Percentiles rank a stretch among this genome's conserved stretches.
Evolutionary conservation across 2,329 filamentous ascomycete genomes (phyloP).

Genomic region (Lachnellula hyalina): DNA sequence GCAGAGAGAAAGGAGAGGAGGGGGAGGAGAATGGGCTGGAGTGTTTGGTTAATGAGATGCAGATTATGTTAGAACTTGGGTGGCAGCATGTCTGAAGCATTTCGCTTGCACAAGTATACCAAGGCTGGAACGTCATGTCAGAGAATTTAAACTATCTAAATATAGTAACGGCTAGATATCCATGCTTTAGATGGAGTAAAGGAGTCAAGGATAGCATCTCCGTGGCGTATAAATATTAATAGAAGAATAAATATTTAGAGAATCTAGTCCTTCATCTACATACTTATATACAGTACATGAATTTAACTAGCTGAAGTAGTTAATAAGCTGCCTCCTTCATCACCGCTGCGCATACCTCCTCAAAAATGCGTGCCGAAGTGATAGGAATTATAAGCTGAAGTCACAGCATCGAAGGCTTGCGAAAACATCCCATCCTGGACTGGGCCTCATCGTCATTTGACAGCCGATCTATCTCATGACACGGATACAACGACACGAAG

Average conservation of each 20-base stretch:
- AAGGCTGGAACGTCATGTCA: neutral
- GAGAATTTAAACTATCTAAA: neutral
- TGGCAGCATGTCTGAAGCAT: slow-evolving; percentile 45
- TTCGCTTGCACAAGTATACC: neutral
- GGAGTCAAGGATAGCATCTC: no score
- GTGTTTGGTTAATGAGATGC: slow-evolving; percentile 58
- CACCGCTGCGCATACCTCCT: no score
- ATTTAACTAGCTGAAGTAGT: no score
- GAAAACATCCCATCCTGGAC: neutral
- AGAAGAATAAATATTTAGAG: no score
- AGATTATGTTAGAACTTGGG: slow-evolving; percentile 51
- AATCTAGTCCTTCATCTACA: no score
- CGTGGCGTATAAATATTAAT: no score
- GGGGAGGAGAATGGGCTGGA: slow-evolving; percentile 41
- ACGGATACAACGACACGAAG: neutral
- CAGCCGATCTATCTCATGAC: neutral
- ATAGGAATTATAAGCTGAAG: no score
- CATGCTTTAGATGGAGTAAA: no score
- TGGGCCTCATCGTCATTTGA: neutral
- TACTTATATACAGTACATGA: no score
- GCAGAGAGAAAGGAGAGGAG: slow-evolving; percentile 33
- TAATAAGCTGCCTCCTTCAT: no score
- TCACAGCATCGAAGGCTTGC: neutral
- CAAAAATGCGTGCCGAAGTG: neutral
- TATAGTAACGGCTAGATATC: neutral